These are phyloP conservation scores for Aurinia saxatilis DNA, from an alignment of 345 rosid species.

Conservation along the genomic window DNA sequence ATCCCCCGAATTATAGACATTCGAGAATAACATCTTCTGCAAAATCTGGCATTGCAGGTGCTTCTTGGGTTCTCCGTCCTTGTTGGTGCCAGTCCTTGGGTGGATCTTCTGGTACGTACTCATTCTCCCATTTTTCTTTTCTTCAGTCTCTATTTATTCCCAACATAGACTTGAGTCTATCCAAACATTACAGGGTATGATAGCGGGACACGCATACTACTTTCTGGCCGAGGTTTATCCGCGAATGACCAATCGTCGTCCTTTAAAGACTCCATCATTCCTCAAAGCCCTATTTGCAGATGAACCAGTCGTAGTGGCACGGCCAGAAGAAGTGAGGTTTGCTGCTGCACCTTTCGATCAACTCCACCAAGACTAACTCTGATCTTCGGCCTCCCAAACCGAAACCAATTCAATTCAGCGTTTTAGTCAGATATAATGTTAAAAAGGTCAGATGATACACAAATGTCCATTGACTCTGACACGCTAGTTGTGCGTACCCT, in stretches of 20 bases:
- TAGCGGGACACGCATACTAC: constrained; percentile 96
- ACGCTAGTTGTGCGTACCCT: not conserved
- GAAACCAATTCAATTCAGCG: not conserved
- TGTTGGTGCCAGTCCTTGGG: constrained; percentile 98
- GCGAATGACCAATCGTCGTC: constrained; percentile 79
- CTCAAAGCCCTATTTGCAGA: constrained; percentile 85
- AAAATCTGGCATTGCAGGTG: constrained; percentile 41
- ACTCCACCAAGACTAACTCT: constrained; percentile 50
- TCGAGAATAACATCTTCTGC: not conserved
- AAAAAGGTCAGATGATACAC: constrained; percentile 9
- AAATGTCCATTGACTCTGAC: not conserved
- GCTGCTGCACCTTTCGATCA: constrained; percentile 70
- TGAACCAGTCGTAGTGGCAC: constrained; percentile 71
- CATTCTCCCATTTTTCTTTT: not conserved
- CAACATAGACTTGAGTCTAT: not conserved
- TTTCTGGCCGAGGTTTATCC: constrained; percentile 97
- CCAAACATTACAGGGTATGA: constrained; percentile 74
- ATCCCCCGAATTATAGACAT: not conserved
- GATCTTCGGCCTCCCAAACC: not conserved
- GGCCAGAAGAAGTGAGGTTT: constrained; percentile 71
- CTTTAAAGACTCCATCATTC: constrained; percentile 72
- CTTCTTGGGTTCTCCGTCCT: constrained; percentile 94
- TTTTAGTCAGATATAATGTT: constrained; percentile 6
- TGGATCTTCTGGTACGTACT: constrained; percentile 74
- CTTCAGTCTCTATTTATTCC: not conserved